Evolutionary conservation across 768 basidiomycete genomes (phyloP).

Genomic region (Candolleomyces efflorescens): DNA sequence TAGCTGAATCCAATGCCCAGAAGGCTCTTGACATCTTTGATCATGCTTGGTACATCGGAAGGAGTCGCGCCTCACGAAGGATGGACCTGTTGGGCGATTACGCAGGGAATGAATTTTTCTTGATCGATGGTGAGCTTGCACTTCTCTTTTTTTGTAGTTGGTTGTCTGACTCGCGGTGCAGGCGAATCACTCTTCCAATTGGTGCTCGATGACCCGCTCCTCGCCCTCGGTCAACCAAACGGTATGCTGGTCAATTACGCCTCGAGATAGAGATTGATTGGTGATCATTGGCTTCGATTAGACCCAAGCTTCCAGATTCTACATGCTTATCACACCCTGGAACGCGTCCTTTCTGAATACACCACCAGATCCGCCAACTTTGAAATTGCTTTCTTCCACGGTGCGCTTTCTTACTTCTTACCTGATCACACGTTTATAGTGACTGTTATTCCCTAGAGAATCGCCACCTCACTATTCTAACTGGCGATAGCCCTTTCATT

Average conservation of each 20-base stretch:
- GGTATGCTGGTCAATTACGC: constrained; percentile 28
- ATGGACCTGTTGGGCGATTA: constrained; percentile 75
- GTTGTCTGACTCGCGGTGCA: constrained; percentile 19
- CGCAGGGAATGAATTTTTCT: constrained; percentile 60
- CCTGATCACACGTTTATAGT: neutral
- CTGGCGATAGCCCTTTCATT: constrained; percentile 29
- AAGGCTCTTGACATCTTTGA: constrained; percentile 14
- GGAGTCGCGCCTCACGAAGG: constrained; percentile 22
- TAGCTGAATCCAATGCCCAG: neutral
- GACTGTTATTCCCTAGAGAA: constrained; percentile 28
- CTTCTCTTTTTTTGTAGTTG: neutral
- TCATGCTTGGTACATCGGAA: constrained; percentile 13
- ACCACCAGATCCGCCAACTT: constrained; percentile 47
- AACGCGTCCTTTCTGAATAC: constrained; percentile 47
- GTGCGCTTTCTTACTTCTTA: constrained; percentile 24
- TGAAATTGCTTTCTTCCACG: constrained; percentile 61
- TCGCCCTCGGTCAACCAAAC: constrained; percentile 46
- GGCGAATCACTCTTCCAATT: constrained; percentile 59
- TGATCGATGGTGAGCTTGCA: constrained; percentile 52
- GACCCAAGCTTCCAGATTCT: constrained; percentile 58
- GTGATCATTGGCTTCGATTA: constrained; percentile 14
- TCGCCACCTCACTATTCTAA: constrained; percentile 37
- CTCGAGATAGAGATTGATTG: neutral
- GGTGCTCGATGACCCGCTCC: constrained; percentile 56
- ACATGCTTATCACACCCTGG: constrained; percentile 54